Conservation (phyloP, 495 filamentous ascomycete genomes). For the Penicillium steckii region DNA sequence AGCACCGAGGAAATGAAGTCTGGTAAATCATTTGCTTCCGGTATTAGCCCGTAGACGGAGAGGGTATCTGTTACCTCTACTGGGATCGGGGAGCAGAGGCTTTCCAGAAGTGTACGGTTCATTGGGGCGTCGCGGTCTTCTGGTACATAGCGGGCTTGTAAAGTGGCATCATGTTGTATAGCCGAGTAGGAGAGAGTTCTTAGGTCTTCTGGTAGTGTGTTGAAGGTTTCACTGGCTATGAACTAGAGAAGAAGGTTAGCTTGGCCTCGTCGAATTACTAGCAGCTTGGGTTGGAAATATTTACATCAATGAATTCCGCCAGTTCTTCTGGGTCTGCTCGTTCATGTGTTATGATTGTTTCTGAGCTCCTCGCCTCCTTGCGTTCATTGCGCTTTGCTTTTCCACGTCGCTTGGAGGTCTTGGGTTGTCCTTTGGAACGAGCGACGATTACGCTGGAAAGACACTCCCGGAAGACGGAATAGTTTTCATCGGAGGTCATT, state of each 20-base stretch:
- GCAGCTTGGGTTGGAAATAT: background rate
- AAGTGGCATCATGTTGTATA: slow-evolving; percentile 44
- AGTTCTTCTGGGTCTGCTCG: slow-evolving; percentile 61
- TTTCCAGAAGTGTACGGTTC: slow-evolving; percentile 37
- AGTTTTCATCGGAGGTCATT: slow-evolving; percentile 50
- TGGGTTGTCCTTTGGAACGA: slow-evolving; percentile 45
- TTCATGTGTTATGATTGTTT: slow-evolving; percentile 10
- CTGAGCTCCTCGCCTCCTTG: slow-evolving; percentile 11
- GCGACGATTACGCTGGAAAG: slow-evolving; percentile 56
- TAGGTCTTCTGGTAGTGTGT: slow-evolving; percentile 56
- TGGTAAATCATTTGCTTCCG: slow-evolving; percentile 36
- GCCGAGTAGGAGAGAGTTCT: slow-evolving; percentile 59
- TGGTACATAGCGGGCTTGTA: slow-evolving; percentile 53
- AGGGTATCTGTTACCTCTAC: slow-evolving; percentile 58
- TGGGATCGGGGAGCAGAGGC: slow-evolving; percentile 46
- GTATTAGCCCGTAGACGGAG: slow-evolving; percentile 57
- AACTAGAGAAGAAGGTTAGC: slow-evolving; percentile 48
- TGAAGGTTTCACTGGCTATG: slow-evolving; percentile 67
- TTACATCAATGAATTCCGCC: slow-evolving; percentile 68
- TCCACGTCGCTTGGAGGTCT: slow-evolving; percentile 42
- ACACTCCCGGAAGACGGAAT: slow-evolving; percentile 69
- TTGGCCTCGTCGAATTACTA: background rate
- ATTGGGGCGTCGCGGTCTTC: slow-evolving; percentile 40
- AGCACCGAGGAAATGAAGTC: slow-evolving; percentile 63
- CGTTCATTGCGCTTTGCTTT: slow-evolving; percentile 31